These are phyloP conservation scores for Fraxinus albicans DNA, from an alignment of 305 asterid genomes.

Conservation along the genomic window DNA sequence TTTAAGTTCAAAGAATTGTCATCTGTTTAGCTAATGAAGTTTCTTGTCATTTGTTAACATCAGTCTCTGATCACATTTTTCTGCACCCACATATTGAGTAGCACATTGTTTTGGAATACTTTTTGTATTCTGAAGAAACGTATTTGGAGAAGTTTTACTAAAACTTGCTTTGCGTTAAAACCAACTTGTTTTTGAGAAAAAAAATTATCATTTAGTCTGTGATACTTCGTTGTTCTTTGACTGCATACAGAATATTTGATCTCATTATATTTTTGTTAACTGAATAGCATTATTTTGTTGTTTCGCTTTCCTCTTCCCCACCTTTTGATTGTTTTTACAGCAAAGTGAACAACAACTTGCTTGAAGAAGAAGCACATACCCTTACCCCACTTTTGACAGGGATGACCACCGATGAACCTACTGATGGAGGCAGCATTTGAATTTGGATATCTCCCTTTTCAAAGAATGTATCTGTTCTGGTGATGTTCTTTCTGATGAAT, in stretches of 20 bases:
- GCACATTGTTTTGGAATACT: neutral
- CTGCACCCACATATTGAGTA: neutral
- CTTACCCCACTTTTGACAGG: conserved; percentile 38
- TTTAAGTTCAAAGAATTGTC: neutral
- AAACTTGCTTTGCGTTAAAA: neutral
- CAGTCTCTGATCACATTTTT: neutral
- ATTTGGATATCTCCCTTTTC: conserved; percentile 15
- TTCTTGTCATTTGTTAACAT: neutral
- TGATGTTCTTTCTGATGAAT: conserved; percentile 18
- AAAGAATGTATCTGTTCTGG: conserved; percentile 24
- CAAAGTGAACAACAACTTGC: conserved; percentile 39
- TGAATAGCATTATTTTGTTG: neutral
- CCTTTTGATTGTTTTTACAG: conserved; percentile 33
- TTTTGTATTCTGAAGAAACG: neutral
- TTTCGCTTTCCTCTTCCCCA: neutral
- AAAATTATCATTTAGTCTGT: neutral
- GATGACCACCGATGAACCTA: conserved; percentile 35
- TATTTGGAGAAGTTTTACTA: neutral
- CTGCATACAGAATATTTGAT: neutral
- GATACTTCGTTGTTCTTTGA: neutral
- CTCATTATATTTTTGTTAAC: neutral
- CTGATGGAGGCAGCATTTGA: conserved; percentile 48
- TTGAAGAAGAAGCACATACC: conserved; percentile 29
- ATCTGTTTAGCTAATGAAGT: neutral
- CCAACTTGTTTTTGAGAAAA: neutral